phyloP scores from a whole-genome alignment of 2,329 filamentous ascomycete genomes.

The Amauroascus verrucosus region DNA sequence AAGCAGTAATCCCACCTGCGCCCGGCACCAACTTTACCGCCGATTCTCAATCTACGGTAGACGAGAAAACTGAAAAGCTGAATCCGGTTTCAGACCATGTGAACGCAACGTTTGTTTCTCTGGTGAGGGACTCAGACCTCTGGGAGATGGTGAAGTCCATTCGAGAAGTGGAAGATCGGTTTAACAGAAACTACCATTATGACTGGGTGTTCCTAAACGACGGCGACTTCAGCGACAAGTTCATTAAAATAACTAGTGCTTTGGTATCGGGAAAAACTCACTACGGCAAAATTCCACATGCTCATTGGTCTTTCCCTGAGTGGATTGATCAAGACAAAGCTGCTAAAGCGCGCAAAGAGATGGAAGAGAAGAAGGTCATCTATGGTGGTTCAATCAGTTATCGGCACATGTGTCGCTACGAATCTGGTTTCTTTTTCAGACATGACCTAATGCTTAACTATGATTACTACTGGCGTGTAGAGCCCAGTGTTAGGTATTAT shows the following conservation, averaged over 20 bases:
- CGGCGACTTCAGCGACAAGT: slow-evolving; percentile 80
- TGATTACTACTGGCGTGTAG: slow-evolving; percentile 99
- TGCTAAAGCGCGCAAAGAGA: slow-evolving; percentile 79
- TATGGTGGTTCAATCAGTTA: slow-evolving; percentile 96
- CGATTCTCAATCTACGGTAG: not conserved
- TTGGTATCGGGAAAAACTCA: slow-evolving; percentile 87
- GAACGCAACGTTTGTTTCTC: slow-evolving; percentile 95
- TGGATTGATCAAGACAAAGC: slow-evolving; percentile 96
- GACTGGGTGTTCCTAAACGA: slow-evolving; percentile 99
- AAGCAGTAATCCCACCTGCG: not conserved
- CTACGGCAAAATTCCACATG: slow-evolving; percentile 78
- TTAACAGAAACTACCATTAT: slow-evolving; percentile 94
- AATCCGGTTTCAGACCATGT: slow-evolving; percentile 49
- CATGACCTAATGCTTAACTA: slow-evolving; percentile 90
- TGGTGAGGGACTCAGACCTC: slow-evolving; percentile 83
- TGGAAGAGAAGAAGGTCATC: slow-evolving; percentile 90
- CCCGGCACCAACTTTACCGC: not conserved
- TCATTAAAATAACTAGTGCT: slow-evolving; percentile 82
- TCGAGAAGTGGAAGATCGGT: slow-evolving; percentile 91
- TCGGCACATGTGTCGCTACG: slow-evolving; percentile 98
- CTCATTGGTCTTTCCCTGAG: slow-evolving; percentile 95
- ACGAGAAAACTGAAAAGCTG: slow-evolving; percentile 12
- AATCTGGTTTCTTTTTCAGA: slow-evolving; percentile 98
- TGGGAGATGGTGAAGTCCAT: slow-evolving; percentile 98
- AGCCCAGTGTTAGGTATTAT: slow-evolving; percentile 91